phyloP scores from a whole-genome alignment of 208 protist genomes.

The Porcisia deanei region DNA sequence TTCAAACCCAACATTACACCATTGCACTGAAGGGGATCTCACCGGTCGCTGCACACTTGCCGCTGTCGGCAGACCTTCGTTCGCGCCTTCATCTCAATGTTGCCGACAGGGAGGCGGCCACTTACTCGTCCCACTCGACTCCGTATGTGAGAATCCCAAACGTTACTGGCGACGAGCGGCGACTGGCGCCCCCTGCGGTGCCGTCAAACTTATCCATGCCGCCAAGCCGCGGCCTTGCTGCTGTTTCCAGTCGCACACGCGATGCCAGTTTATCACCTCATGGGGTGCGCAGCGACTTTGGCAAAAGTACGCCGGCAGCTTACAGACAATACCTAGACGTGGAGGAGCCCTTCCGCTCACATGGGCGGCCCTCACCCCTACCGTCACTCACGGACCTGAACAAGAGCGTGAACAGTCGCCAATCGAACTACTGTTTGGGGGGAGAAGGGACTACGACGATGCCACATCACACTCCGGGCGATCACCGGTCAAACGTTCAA shows the following conservation, averaged over 20 bases:
- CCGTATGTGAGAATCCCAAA: background rate
- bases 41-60: slow-evolving; percentile 27
- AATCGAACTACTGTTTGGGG: background rate
- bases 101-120: slow-evolving; percentile 20
- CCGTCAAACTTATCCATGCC: slow-evolving; percentile 10
- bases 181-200: background rate
- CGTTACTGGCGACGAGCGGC: background rate
- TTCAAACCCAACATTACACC: slow-evolving; percentile 11
- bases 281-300: background rate
- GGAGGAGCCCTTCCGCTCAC: slow-evolving; percentile 8
- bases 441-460: background rate
- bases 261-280: background rate
- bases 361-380: background rate
- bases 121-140: slow-evolving; percentile 37
- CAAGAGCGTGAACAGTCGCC: background rate
- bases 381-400: background rate
- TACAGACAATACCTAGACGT: slow-evolving; percentile 23
- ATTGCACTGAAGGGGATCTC: slow-evolving; percentile 15
- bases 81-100: slow-evolving; percentile 27
- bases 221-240: background rate
- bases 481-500: background rate
- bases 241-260: background rate
- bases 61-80: slow-evolving; percentile 35
- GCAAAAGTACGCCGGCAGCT: background rate
- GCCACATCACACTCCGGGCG: background rate